Evolutionary conservation across 345 rosid genomes (phyloP).

Genomic region (Citrus glauca): DNA sequence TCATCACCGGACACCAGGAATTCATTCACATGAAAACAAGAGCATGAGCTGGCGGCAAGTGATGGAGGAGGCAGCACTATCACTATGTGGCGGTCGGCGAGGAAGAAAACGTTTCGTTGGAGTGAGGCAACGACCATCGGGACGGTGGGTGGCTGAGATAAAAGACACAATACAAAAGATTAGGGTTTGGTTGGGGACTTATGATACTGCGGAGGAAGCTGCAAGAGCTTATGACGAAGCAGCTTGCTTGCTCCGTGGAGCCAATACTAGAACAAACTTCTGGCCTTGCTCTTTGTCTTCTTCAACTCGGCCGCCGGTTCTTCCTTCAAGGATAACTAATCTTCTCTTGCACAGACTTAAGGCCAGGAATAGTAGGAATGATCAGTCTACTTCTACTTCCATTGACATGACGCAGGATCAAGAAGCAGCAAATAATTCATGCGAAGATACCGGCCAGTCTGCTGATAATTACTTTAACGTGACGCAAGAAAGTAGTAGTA

Average conservation of each 20-base stretch:
- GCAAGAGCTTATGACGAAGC: slow-evolving; percentile 58
- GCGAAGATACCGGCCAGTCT: background rate
- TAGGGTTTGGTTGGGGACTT: slow-evolving; percentile 51
- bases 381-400: background rate
- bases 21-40: background rate
- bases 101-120: slow-evolving; percentile 39
- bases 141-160: slow-evolving; percentile 52
- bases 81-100: slow-evolving; percentile 24
- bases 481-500: background rate
- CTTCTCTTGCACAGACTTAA: slow-evolving; percentile 36
- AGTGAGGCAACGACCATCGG: slow-evolving; percentile 48
- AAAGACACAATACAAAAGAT: slow-evolving; percentile 53
- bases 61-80: slow-evolving; percentile 28
- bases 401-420: background rate
- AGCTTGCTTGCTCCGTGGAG: slow-evolving; percentile 50
- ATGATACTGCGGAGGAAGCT: slow-evolving; percentile 49
- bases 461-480: slow-evolving; percentile 19
- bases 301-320: slow-evolving; percentile 37
- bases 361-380: slow-evolving; percentile 7
- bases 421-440: background rate
- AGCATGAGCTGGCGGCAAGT: slow-evolving; percentile 21
- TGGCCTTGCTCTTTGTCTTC: slow-evolving; percentile 33
- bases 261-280: slow-evolving; percentile 47
- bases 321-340: slow-evolving; percentile 38
- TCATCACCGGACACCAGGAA: too few relatives aligned